Conservation (phyloP, 495 filamentous ascomycete species). For the Xylaria bambusicola region DNA sequence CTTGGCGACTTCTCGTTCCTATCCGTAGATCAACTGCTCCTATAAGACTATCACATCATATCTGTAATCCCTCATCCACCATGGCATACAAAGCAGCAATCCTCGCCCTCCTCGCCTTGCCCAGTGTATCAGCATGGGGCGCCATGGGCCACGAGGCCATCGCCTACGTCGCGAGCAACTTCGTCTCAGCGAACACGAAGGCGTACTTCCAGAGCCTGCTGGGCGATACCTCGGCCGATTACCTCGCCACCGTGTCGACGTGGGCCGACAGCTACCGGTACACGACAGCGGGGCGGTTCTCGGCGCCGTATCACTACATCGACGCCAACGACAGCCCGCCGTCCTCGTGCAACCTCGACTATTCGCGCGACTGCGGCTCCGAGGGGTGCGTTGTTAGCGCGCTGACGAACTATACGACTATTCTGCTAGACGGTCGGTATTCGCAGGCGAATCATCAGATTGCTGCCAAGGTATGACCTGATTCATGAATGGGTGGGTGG, state of each 20-base stretch:
- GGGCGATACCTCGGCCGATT: slow-evolving; percentile 50
- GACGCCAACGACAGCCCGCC: slow-evolving; percentile 66
- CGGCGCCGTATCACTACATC: slow-evolving; percentile 59
- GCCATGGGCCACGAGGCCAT: slow-evolving; percentile 62
- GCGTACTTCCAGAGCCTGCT: slow-evolving; percentile 52
- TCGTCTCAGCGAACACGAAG: slow-evolving; percentile 46
- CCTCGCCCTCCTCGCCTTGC: slow-evolving; percentile 22
- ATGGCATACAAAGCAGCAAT: slow-evolving; percentile 24
- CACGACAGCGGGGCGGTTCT: slow-evolving; percentile 56
- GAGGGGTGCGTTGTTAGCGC: slow-evolving; percentile 63
- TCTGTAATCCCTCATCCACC: too few species aligned
- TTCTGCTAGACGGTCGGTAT: slow-evolving; percentile 23
- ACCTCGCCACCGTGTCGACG: slow-evolving; percentile 60
- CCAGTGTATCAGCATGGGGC: slow-evolving; percentile 31
- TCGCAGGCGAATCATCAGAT: slow-evolving; percentile 27
- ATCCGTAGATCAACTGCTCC: too few species aligned
- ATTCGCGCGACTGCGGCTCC: slow-evolving; percentile 57
- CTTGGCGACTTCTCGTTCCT: background rate
- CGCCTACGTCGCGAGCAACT: slow-evolving; percentile 56
- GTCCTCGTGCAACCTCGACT: slow-evolving; percentile 58
- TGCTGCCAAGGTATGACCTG: slow-evolving; percentile 28
- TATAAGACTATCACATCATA: too few species aligned
- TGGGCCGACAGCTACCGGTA: slow-evolving; percentile 64
- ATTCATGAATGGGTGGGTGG: too few species aligned
- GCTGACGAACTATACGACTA: slow-evolving; percentile 60